These are phyloP conservation scores for Coemansia aciculifera DNA, from an alignment of 192 early-diverging fungal genomes.

Conservation along the genomic window DNA sequence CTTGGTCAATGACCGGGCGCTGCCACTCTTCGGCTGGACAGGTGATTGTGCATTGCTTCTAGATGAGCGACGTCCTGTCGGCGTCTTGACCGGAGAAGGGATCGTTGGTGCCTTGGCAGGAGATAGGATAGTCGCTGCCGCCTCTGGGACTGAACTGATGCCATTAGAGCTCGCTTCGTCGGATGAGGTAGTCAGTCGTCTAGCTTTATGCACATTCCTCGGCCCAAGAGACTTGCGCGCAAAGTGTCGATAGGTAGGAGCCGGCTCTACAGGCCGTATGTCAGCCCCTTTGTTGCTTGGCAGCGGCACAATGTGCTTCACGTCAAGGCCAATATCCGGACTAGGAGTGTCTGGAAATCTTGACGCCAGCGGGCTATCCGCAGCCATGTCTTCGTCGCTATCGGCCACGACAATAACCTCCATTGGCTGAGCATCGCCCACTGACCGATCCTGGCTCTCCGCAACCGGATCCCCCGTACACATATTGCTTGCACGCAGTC, in stretches of 20 bases:
- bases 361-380: neutral
- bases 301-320: neutral
- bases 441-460: neutral
- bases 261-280: neutral
- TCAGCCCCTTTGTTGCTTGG: neutral
- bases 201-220: neutral
- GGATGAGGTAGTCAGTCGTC: neutral
- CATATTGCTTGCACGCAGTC: slow-evolving; percentile 3
- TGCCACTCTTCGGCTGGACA: neutral
- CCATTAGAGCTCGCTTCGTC: neutral
- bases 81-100: neutral
- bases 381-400: neutral
- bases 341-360: neutral
- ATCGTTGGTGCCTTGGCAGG: neutral
- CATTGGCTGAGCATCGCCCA: neutral
- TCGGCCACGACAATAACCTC: slow-evolving; percentile 17
- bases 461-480: slow-evolving; percentile 1
- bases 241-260: neutral
- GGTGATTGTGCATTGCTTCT: neutral
- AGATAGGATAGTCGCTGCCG: neutral
- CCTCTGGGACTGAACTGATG: neutral
- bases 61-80: neutral
- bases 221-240: neutral
- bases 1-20: neutral
- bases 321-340: neutral